These are phyloP conservation scores for Rehmannia glutinosa DNA, from an alignment of 257 asterid species.

Conservation along the genomic window DNA sequence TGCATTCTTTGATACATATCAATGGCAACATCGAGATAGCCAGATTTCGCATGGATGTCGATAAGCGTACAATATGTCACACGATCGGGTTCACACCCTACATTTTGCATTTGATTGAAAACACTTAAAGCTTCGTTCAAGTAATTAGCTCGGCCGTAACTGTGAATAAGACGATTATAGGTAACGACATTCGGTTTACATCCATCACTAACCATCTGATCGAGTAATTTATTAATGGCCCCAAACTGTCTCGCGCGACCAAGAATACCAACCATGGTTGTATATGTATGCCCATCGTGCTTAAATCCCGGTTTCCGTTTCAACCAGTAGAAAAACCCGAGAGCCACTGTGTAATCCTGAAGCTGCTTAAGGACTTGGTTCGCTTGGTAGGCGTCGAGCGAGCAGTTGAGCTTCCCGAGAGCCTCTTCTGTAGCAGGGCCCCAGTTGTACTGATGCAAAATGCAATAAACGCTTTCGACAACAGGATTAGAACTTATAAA, in stretches of 20 bases:
- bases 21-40: constrained; percentile 86
- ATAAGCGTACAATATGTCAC: constrained; percentile 94
- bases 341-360: constrained; percentile 67
- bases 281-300: constrained; percentile 92
- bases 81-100: constrained; percentile 88
- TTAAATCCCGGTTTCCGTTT: constrained; percentile 72
- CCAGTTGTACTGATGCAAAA: constrained; percentile 71
- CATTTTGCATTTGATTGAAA: constrained; percentile 66
- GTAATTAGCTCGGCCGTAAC: constrained; percentile 91
- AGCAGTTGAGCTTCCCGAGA: constrained; percentile 55
- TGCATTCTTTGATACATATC: constrained; percentile 91
- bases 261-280: constrained; percentile 95
- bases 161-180: constrained; percentile 87
- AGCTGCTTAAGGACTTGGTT: constrained; percentile 90
- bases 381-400: constrained; percentile 74
- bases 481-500: constrained; percentile 32
- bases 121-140: constrained; percentile 69
- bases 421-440: constrained; percentile 66
- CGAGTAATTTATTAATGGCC: constrained; percentile 60
- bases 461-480: constrained; percentile 51
- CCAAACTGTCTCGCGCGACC: constrained; percentile 89
- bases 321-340: constrained; percentile 85
- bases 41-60: constrained; percentile 95
- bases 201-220: constrained; percentile 78
- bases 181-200: constrained; percentile 90